Conservation (phyloP, 768 basidiomycete genomes). For the Sistotremastrum suecicum region DNA sequence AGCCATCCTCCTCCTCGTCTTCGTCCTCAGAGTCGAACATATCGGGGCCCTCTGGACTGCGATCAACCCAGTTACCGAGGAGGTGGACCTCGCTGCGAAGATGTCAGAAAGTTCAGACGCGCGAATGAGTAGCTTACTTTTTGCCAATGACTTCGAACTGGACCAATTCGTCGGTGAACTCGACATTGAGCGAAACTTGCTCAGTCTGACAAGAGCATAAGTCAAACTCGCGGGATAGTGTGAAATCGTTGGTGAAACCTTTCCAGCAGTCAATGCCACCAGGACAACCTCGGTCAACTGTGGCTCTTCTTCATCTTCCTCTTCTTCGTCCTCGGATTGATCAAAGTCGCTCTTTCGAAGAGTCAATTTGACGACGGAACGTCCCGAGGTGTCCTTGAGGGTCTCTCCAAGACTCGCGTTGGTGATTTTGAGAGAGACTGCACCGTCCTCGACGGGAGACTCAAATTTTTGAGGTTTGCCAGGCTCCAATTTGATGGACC, state of each 20-base stretch:
- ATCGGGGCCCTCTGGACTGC: slow-evolving; percentile 41
- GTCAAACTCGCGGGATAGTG: too few species aligned
- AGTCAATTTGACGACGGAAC: slow-evolving; percentile 55
- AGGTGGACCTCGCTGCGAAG: slow-evolving; percentile 50
- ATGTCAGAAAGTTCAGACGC: slow-evolving; percentile 7
- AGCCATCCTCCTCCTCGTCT: slow-evolving; percentile 35
- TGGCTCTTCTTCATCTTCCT: slow-evolving; percentile 11
- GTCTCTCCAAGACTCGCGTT: slow-evolving; percentile 71
- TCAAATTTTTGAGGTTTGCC: slow-evolving; percentile 39
- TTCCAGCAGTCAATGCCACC: slow-evolving; percentile 70
- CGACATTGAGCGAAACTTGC: slow-evolving; percentile 56
- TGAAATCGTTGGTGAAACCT: slow-evolving; percentile 28
- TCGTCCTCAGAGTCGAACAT: slow-evolving; percentile 34
- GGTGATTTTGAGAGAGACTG: slow-evolving; percentile 45
- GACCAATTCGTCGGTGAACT: slow-evolving; percentile 54
- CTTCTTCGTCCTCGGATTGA: slow-evolving; percentile 19
- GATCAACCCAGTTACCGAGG: slow-evolving; percentile 78
- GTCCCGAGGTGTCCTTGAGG: slow-evolving; percentile 41
- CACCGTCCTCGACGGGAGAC: too few species aligned
- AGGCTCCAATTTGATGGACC: slow-evolving; percentile 48
- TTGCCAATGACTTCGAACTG: slow-evolving; percentile 62
- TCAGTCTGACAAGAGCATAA: slow-evolving; percentile 40
- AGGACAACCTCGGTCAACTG: slow-evolving; percentile 39
- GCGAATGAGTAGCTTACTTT: slow-evolving; percentile 38
- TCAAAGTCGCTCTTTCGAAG: slow-evolving; percentile 27